phyloP scores from a whole-genome alignment of 1,139 yeast species.

The Candida glucosophila region DNA sequence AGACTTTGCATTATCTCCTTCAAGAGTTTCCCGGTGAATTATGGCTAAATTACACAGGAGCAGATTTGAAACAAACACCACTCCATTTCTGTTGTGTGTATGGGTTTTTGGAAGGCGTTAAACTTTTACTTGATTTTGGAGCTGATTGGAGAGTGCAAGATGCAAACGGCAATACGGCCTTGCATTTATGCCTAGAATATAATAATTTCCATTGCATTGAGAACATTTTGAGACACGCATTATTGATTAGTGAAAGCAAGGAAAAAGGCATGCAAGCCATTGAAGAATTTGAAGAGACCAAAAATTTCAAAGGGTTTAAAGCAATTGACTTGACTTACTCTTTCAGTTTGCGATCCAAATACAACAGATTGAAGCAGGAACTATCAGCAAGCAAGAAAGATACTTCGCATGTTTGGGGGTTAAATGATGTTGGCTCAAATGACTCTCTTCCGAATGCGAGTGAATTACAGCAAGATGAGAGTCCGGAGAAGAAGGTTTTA shows the following conservation, averaged over 20 bases:
- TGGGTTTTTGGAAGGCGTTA: slow-evolving; percentile 65
- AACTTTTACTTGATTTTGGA: slow-evolving; percentile 67
- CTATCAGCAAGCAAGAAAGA: no score
- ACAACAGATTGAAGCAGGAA: slow-evolving; percentile 14
- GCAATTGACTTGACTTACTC: slow-evolving; percentile 54
- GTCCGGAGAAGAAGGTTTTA: slow-evolving; percentile 19
- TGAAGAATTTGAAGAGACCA: slow-evolving; percentile 14
- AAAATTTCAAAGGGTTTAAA: slow-evolving; percentile 59
- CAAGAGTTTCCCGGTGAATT: slow-evolving; percentile 69
- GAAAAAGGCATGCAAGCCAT: slow-evolving; percentile 39
- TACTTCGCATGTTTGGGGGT: no score
- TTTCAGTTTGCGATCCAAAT: slow-evolving; percentile 31
- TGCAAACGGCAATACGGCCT: slow-evolving; percentile 61
- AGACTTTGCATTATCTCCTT: slow-evolving; percentile 71
- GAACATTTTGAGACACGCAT: slow-evolving; percentile 38
- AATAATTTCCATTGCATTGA: slow-evolving; percentile 62
- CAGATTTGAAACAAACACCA: slow-evolving; percentile 54
- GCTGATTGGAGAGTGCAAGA: slow-evolving; percentile 63
- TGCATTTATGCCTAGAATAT: slow-evolving; percentile 74
- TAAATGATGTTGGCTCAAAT: no score
- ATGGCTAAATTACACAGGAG: slow-evolving; percentile 46
- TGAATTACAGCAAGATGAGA: no score
- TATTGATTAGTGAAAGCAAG: slow-evolving; percentile 8
- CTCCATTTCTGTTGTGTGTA: slow-evolving; percentile 63
- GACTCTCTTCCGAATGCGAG: no score